Evolutionary conservation across 768 basidiomycete species (phyloP).

Genomic region (Pleurotus eryngii): DNA sequence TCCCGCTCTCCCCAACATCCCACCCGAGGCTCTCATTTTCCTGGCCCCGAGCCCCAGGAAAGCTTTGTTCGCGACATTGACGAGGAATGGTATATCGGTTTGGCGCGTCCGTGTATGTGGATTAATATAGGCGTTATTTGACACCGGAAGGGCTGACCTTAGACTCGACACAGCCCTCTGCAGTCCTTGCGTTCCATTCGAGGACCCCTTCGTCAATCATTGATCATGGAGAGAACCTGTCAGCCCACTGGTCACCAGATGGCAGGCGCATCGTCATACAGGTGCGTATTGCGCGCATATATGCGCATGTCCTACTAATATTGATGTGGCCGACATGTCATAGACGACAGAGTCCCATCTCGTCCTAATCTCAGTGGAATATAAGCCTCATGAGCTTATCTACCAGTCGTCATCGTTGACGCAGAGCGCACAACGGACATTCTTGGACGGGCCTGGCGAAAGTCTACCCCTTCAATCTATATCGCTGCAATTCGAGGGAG

Average conservation of each 20-base stretch:
- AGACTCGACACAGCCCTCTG: conserved; percentile 51
- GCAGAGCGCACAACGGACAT: conserved; percentile 57
- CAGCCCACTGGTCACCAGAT: conserved; percentile 81
- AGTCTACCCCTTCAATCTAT: conserved; percentile 67
- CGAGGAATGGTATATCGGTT: conserved; percentile 66
- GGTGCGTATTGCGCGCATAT: conserved; percentile 38
- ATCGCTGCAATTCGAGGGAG: conserved; percentile 73
- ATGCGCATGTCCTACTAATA: not conserved
- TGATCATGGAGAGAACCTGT: conserved; percentile 80
- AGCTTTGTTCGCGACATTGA: conserved; percentile 74
- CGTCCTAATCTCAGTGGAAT: conserved; percentile 67
- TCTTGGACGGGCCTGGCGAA: conserved; percentile 80
- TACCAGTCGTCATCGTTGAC: conserved; percentile 55
- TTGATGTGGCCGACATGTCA: not conserved
- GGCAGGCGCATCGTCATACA: conserved; percentile 76
- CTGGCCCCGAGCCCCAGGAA: conserved; percentile 67
- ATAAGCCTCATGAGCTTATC: conserved; percentile 48
- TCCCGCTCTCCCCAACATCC: conserved; percentile 64
- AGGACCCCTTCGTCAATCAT: conserved; percentile 74
- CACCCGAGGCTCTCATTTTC: conserved; percentile 54
- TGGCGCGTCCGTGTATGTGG: conserved; percentile 78
- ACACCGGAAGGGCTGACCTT: not conserved
- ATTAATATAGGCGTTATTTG: not conserved
- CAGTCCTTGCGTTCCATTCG: conserved; percentile 67
- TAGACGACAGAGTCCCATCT: conserved; percentile 83